Evolutionary conservation across 1,284 basidiomycete genomes (phyloP), one percentile per base, ranked within the genome.

Genomic region (Neotropicomus parvogracilis): DNA sequence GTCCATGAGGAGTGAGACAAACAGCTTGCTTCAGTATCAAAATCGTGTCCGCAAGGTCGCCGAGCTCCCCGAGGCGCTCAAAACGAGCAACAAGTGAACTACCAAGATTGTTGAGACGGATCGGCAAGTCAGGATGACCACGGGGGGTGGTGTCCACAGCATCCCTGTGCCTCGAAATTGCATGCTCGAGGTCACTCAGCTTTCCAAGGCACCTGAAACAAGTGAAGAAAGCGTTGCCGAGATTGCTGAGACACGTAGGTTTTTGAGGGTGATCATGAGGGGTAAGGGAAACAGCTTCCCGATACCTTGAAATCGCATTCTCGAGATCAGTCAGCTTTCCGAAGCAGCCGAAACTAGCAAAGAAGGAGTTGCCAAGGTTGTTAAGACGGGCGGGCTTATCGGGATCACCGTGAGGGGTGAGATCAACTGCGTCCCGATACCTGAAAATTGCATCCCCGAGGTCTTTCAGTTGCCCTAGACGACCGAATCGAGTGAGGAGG

Each of bases 361-460:
- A 3, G 8, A 42, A 19, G 3, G 16, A 0, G 4, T 24, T 24
- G 1, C 39, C 29, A 3, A 44, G 28, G 3, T 20, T 44, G 13
- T 14, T 20, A 3, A 43, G 10, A 19, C 2, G 2, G 17, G 4
- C 2, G 4, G 44, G 40, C 6, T 48, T 35, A 6, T 19, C 1
- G 4, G 31, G 17, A 14, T 47, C 20, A 12, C 16, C 26, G 12
- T 37, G 26, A 27, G 28, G 34, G 11, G 4, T 45, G 6, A 27
- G 31, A 1, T 33, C 10, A 16, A 32, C 32, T n/a, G 40, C 46
- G 2, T 33, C 24, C 8, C 14, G 13, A 2, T 34, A 16, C 11
- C 9, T 32, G 1, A 21, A 42, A 17, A 55, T 17, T 1, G 54
- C 54, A 10, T 31, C 19, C 13, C 35, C 35, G 5, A 56, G 39